phyloP scores from a whole-genome alignment of 768 basidiomycete species.

The Nidularia sp. region DNA sequence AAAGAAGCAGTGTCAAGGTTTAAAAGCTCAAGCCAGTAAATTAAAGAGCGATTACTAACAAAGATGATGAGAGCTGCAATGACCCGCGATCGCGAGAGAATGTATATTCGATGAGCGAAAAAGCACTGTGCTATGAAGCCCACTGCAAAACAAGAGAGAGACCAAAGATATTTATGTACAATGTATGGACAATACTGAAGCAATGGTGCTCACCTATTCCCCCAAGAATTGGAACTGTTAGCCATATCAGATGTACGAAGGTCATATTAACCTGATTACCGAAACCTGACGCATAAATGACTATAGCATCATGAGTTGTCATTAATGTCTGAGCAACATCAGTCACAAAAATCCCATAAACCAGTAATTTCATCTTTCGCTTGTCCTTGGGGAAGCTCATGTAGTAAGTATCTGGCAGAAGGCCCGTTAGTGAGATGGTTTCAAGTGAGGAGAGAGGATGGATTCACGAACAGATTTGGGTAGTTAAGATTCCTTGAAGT shows the following conservation, averaged over 20 bases:
- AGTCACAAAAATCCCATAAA: slow-evolving; percentile 17
- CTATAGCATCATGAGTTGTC: slow-evolving; percentile 18
- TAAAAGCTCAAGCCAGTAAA: neutral
- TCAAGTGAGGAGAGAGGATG: neutral
- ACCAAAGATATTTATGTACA: neutral
- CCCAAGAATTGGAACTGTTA: slow-evolving; percentile 21
- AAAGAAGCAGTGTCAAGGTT: neutral
- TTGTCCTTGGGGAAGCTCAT: slow-evolving; percentile 23
- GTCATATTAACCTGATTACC: slow-evolving; percentile 16
- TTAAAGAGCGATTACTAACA: slow-evolving; percentile 13
- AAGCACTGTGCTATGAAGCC: slow-evolving; percentile 21
- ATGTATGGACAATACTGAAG: slow-evolving; percentile 2
- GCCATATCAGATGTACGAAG: slow-evolving; percentile 18
- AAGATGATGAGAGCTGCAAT: slow-evolving; percentile 13
- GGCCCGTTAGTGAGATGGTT: neutral
- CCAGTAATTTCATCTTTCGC: slow-evolving; percentile 16
- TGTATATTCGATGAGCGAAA: slow-evolving; percentile 22
- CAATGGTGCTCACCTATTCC: slow-evolving; percentile 15
- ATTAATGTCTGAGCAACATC: slow-evolving; percentile 24
- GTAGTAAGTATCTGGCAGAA: slow-evolving; percentile 22
- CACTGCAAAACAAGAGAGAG: slow-evolving; percentile 6
- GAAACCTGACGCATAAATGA: slow-evolving; percentile 18
- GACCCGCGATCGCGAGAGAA: slow-evolving; percentile 17
- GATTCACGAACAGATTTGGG: slow-evolving; percentile 26
- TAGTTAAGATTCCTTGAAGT: slow-evolving; percentile 21